phyloP scores from a whole-genome alignment of 352 stramenopile genomes.

The Pythium biforme region DNA sequence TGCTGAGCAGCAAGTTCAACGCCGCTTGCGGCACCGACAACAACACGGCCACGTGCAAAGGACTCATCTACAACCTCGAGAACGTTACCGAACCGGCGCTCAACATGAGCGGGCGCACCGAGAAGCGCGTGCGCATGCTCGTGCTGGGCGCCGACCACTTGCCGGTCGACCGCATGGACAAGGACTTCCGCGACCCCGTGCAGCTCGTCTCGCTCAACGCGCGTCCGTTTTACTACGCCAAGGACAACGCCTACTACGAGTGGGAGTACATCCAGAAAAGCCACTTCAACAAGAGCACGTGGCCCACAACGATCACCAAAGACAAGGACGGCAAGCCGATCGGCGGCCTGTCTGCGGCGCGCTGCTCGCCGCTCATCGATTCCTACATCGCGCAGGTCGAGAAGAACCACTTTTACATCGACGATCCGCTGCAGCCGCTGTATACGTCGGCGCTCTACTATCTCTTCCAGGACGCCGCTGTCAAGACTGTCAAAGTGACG shows the following conservation, averaged over 20 bases:
- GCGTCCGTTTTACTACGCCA: conserved; percentile 21
- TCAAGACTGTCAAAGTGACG: conserved; percentile 21
- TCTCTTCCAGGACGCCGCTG: conserved; percentile 21
- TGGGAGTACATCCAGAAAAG: conserved; percentile 34
- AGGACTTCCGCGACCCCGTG: conserved; percentile 20
- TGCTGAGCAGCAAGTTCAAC: conserved; percentile 7
- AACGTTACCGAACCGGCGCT: conserved; percentile 7
- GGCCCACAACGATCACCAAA: background rate
- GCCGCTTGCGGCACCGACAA: conserved; percentile 5
- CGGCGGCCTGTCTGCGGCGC: background rate
- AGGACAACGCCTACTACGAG: conserved; percentile 18
- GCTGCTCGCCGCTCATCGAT: conserved; percentile 22
- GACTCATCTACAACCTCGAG: conserved; percentile 10
- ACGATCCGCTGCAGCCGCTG: conserved; percentile 13
- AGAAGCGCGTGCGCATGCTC: conserved; percentile 13
- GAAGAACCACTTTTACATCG: conserved; percentile 22
- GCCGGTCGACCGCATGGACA: background rate
- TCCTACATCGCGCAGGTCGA: conserved; percentile 21
- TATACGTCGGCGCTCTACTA: conserved; percentile 28
- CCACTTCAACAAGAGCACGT: conserved; percentile 5
- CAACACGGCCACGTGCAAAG: background rate
- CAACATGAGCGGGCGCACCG: background rate
- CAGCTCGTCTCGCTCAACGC: conserved; percentile 27
- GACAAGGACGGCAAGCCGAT: background rate
- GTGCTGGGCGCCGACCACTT: conserved; percentile 9